Evolutionary conservation across 305 asterid genomes (phyloP).

Genomic region (Fraxinus angustifolia): DNA sequence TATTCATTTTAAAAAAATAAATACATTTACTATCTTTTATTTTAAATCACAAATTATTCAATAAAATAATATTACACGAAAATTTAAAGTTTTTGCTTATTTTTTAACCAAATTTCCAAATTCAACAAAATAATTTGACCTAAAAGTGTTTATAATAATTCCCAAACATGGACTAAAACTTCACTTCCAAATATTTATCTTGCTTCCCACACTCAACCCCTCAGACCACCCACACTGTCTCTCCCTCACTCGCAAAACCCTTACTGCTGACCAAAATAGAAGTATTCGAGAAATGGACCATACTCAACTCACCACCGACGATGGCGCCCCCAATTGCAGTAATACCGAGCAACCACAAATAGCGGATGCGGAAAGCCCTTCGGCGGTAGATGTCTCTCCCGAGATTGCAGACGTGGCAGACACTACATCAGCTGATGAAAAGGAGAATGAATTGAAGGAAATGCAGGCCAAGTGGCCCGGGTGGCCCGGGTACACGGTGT

Average conservation of each 20-base stretch:
- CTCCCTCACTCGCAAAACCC: constrained; percentile 18
- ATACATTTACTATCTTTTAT: too few species aligned
- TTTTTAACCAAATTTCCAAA: too few species aligned
- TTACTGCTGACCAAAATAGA: neutral
- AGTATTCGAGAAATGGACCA: constrained; percentile 24
- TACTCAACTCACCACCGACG: constrained; percentile 14
- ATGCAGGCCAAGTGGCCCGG: constrained; percentile 74
- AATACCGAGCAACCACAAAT: constrained; percentile 16
- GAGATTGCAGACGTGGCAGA: constrained; percentile 10
- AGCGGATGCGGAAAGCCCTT: constrained; percentile 16
- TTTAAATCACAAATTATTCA: too few species aligned
- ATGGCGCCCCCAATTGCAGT: constrained; percentile 13
- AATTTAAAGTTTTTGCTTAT: too few species aligned
- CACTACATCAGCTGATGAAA: constrained; percentile 11
- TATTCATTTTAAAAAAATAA: too few species aligned
- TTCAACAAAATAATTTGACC: constrained; percentile 28
- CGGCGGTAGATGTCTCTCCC: constrained; percentile 15
- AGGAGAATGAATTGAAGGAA: constrained; percentile 34
- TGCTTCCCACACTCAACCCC: neutral
- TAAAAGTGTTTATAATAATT: neutral
- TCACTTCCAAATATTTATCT: constrained; percentile 21
- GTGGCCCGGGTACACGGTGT: constrained; percentile 85
- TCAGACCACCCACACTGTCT: neutral
- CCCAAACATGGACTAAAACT: neutral
- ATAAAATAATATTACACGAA: too few species aligned